A percentile compares a stretch with the other conserved stretches of the same genome.
These are phyloP conservation scores for Schizothecium vesticola DNA, from an alignment of 495 filamentous ascomycete genomes.

Conservation along the genomic window DNA sequence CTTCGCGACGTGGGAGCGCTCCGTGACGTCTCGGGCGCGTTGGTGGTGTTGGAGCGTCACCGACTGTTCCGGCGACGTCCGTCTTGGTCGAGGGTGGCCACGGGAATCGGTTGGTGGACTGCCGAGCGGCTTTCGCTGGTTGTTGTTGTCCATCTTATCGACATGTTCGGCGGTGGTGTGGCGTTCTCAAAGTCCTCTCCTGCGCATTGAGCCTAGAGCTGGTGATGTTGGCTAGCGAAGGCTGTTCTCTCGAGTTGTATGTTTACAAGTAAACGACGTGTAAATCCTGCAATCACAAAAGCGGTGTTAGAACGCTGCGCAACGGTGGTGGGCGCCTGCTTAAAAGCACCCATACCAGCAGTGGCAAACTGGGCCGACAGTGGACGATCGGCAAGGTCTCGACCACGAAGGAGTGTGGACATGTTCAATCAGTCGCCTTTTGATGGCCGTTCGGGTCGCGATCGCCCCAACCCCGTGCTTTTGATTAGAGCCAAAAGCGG, in stretches of 20 bases:
- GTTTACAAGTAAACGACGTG: not conserved
- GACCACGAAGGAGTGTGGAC: not conserved
- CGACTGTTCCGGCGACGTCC: slow-evolving; percentile 35
- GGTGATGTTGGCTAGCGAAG: not conserved
- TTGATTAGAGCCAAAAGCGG: not conserved
- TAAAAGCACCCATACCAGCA: not conserved
- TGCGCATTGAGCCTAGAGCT: slow-evolving; percentile 3
- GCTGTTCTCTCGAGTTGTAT: not conserved
- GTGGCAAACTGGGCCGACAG: not conserved
- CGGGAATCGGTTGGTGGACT: slow-evolving; percentile 19
- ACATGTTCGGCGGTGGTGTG: slow-evolving; percentile 11
- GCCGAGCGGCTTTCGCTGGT: slow-evolving; percentile 19
- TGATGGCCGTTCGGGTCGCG: not conserved
- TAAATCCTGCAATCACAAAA: not conserved
- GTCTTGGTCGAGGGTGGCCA: slow-evolving; percentile 35
- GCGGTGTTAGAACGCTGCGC: not conserved
- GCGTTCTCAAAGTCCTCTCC: not conserved
- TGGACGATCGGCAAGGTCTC: not conserved
- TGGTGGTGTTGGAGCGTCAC: slow-evolving; percentile 38
- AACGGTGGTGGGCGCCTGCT: not conserved
- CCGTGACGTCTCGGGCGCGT: slow-evolving; percentile 30
- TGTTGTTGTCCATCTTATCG: slow-evolving; percentile 19
- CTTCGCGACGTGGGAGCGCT: not conserved
- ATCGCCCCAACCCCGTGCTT: not conserved
- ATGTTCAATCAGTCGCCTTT: not conserved